phyloP scores from a whole-genome alignment of 768 basidiomycete genomes.

The Floccularia luteovirens region DNA sequence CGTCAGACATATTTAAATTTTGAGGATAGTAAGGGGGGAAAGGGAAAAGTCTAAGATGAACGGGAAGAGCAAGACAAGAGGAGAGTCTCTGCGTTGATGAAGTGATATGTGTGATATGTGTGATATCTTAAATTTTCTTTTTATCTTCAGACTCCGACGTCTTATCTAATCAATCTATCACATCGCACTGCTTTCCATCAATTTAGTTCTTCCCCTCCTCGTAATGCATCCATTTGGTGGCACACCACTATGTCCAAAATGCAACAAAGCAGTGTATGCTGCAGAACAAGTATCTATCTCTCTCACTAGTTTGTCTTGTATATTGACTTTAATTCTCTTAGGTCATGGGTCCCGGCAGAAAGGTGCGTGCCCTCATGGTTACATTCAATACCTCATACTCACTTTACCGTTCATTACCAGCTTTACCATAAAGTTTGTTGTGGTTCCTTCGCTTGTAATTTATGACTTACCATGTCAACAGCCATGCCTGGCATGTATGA shows the following conservation, averaged over 20 bases:
- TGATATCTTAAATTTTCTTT: slow-evolving; percentile 27
- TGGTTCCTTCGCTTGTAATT: background rate
- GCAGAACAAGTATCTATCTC: slow-evolving; percentile 82
- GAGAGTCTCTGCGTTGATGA: too few relatives aligned
- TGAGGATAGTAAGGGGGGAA: slow-evolving; percentile 14
- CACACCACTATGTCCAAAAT: slow-evolving; percentile 65
- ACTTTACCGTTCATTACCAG: slow-evolving; percentile 24
- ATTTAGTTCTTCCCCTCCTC: slow-evolving; percentile 1
- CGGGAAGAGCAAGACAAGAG: slow-evolving; percentile 10
- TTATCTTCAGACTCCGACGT: slow-evolving; percentile 25
- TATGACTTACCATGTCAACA: slow-evolving; percentile 16
- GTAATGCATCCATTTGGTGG: slow-evolving; percentile 69
- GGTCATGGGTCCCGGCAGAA: slow-evolving; percentile 85
- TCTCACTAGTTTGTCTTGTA: background rate
- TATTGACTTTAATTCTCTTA: slow-evolving; percentile 18
- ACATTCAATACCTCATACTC: slow-evolving; percentile 1
- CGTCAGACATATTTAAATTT: slow-evolving; percentile 68
- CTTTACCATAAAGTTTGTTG: slow-evolving; percentile 68
- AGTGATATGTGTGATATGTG: too few relatives aligned
- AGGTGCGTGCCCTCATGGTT: slow-evolving; percentile 40
- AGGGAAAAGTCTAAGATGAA: slow-evolving; percentile 10
- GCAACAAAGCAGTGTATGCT: slow-evolving; percentile 73
- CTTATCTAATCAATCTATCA: slow-evolving; percentile 14
- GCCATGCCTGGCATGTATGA: slow-evolving; percentile 75
- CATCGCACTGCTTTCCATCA: background rate